Conservation (phyloP, 2,329 filamentous ascomycete species). For the Pseudogymnoascus sp. region DNA sequence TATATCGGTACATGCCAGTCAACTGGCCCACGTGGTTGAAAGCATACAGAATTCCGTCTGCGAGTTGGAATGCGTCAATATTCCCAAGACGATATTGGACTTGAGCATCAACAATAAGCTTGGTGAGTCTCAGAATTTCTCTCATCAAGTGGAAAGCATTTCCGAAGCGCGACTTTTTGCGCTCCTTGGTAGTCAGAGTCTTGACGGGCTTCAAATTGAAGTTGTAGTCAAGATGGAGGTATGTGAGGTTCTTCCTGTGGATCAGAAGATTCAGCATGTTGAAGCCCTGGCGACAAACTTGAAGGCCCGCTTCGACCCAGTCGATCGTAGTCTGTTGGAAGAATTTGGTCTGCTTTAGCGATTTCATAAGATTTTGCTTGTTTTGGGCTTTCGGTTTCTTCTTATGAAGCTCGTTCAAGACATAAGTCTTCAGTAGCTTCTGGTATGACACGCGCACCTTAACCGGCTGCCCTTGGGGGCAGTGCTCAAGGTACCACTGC, state of each 20-base stretch:
- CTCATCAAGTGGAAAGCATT: conserved; percentile 99
- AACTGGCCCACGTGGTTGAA: conserved; percentile 98
- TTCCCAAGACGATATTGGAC: conserved; percentile 97
- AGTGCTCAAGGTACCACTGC: conserved; percentile 97
- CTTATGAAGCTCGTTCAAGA: conserved; percentile 94
- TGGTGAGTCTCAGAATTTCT: conserved; percentile 90
- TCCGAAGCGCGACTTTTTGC: conserved; percentile 98
- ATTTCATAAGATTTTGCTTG: conserved; percentile 84
- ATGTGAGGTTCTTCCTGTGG: conserved; percentile 96
- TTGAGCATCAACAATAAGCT: conserved; percentile 96
- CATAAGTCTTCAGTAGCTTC: conserved; percentile 91
- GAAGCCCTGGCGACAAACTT: conserved; percentile 96
- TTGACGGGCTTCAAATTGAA: conserved; percentile 99
- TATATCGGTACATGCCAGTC: conserved; percentile 99
- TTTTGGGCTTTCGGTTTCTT: conserved; percentile 92
- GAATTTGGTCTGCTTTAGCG: conserved; percentile 93
- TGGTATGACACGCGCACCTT: conserved; percentile 98
- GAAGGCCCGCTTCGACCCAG: conserved; percentile 97
- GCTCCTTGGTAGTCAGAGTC: conserved; percentile 95
- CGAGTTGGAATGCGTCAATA: conserved; percentile 96
- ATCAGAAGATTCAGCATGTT: conserved; percentile 99
- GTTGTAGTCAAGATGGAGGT: conserved; percentile 97
- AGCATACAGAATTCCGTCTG: conserved; percentile 96
- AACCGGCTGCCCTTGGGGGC: conserved; percentile 81
- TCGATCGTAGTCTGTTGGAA: conserved; percentile 99